Evolutionary conservation across 495 filamentous ascomycete genomes (phyloP).

Genomic region (Rusavskia elegans): DNA sequence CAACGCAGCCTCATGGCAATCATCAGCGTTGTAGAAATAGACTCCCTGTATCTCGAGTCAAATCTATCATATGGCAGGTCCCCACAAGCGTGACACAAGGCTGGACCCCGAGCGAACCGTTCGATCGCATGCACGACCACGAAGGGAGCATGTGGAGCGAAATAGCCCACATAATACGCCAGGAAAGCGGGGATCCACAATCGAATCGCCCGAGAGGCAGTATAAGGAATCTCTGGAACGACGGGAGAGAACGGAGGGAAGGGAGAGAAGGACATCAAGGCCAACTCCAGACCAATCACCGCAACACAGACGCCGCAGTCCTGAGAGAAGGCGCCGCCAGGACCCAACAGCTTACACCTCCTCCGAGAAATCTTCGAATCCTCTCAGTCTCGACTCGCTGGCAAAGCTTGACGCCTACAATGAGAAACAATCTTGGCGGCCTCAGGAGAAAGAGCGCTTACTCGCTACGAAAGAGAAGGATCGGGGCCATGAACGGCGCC

Average conservation of each 20-base stretch:
- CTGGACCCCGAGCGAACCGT: not conserved
- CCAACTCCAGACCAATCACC: not conserved
- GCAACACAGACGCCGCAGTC: not conserved
- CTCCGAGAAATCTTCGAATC: conserved; percentile 14
- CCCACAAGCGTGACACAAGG: not conserved
- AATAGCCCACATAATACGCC: not conserved
- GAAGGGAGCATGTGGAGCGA: not conserved
- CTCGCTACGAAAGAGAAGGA: conserved; percentile 7
- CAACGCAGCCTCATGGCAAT: not conserved
- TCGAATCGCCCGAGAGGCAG: not conserved
- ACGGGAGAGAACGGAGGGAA: not conserved
- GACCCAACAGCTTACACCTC: not conserved
- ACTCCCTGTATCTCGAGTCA: not conserved
- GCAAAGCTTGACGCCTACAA: conserved; percentile 46
- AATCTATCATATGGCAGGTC: not conserved
- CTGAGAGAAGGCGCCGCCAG: not conserved
- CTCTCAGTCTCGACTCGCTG: conserved; percentile 36
- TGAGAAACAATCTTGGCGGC: conserved; percentile 17
- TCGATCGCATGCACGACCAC: not conserved
- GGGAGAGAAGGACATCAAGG: not conserved
- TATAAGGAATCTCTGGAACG: not conserved
- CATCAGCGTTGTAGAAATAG: not conserved
- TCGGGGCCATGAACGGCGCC: conserved; percentile 14
- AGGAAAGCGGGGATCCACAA: not conserved
- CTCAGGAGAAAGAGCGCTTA: conserved; percentile 9